Conservation (phyloP, 495 filamentous ascomycete genomes). For the Filosporella fistucella region DNA sequence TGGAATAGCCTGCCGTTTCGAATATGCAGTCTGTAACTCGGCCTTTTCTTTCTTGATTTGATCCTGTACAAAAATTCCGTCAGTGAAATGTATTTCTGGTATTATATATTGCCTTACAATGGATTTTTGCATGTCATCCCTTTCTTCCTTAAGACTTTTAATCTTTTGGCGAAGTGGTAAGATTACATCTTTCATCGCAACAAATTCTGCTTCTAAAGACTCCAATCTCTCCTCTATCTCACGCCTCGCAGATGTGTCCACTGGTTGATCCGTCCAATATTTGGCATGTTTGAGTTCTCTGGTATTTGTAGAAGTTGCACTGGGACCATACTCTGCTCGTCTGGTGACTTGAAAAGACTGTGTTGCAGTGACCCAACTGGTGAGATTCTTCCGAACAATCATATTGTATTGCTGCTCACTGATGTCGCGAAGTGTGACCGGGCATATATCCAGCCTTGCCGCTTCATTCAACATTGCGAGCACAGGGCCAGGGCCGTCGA, state of each 20-base stretch:
- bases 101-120: no score
- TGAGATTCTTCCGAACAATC: conserved; percentile 45
- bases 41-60: conserved; percentile 33
- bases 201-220: conserved; percentile 32
- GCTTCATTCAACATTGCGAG: conserved; percentile 80
- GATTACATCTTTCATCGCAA: conserved; percentile 30
- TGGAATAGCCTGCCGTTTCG: conserved; percentile 61
- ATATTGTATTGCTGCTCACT: conserved; percentile 56
- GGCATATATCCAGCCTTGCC: conserved; percentile 59
- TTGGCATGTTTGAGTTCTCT: conserved; percentile 46
- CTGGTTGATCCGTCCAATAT: conserved; percentile 74
- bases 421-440: conserved; percentile 56
- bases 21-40: conserved; percentile 56
- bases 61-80: conserved; percentile 27
- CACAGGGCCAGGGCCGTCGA: conserved; percentile 80
- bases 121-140: no score
- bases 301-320: conserved; percentile 60
- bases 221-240: conserved; percentile 40
- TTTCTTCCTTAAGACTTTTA: no score
- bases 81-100: no score
- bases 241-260: conserved; percentile 57
- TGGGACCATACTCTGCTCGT: conserved; percentile 69
- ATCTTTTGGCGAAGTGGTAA: no score
- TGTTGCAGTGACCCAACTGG: conserved; percentile 59
- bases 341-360: conserved; percentile 53